These are phyloP conservation scores for Annona cherimola DNA, from an alignment of 164 flowering plant genomes.

Conservation along the genomic window DNA sequence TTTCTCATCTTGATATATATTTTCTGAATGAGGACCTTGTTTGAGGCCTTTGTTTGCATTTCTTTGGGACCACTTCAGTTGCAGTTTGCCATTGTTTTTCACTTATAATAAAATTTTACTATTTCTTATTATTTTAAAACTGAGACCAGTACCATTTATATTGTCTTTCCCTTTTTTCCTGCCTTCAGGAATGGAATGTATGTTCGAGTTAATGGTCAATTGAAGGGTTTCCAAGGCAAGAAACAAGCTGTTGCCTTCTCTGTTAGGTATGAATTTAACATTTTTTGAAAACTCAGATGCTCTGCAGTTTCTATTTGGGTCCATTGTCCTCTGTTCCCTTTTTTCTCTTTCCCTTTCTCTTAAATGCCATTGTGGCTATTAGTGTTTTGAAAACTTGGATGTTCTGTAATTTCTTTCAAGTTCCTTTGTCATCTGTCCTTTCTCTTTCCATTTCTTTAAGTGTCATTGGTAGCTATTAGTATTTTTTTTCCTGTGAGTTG, in stretches of 20 bases:
- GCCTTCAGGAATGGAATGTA: slow-evolving; percentile 64
- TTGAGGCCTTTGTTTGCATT: background rate
- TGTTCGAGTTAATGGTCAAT: slow-evolving; percentile 73
- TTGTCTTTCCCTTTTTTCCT: background rate
- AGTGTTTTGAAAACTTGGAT: too few relatives aligned
- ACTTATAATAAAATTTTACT: background rate
- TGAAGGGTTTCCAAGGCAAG: slow-evolving; percentile 75
- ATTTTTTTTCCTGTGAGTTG: too few relatives aligned
- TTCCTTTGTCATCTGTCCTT: too few relatives aligned
- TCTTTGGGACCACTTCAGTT: background rate
- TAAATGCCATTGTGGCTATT: background rate
- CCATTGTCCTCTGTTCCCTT: background rate
- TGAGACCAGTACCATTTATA: background rate
- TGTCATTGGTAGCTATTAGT: too few relatives aligned
- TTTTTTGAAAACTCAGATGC: background rate
- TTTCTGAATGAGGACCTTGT: too few relatives aligned
- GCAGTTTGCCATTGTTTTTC: background rate
- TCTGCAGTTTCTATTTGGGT: background rate
- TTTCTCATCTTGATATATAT: too few relatives aligned
- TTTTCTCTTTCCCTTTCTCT: background rate
- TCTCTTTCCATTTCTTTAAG: too few relatives aligned
- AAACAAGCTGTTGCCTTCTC: slow-evolving; percentile 52
- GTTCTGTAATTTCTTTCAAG: too few relatives aligned
- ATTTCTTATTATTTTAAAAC: background rate
- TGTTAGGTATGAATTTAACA: slow-evolving; percentile 44